Evolutionary conservation across 371 early-diverging fungal genomes (phyloP).

Genomic region (Coemansia sp.): DNA sequence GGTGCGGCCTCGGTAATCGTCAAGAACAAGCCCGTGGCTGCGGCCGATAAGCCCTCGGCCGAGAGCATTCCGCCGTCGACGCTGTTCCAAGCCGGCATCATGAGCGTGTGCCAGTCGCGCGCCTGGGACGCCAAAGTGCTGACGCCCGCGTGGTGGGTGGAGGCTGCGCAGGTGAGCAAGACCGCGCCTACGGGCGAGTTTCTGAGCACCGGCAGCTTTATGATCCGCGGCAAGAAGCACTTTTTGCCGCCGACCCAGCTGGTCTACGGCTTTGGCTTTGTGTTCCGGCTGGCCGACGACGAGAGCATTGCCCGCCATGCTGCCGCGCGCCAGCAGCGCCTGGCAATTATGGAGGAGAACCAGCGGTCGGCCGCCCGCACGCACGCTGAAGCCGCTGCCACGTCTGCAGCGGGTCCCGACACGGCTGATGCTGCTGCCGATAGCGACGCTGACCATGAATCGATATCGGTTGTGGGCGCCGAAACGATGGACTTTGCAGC

Average conservation of each 20-base stretch:
- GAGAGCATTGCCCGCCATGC: constrained; percentile 45
- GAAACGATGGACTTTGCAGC: constrained; percentile 46
- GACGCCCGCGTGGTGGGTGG: constrained; percentile 96
- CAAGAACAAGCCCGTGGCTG: constrained; percentile 64
- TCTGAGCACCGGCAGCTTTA: constrained; percentile 93
- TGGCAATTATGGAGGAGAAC: constrained; percentile 38
- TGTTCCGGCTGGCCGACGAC: constrained; percentile 88
- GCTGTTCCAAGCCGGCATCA: constrained; percentile 92
- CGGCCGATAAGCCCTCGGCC: constrained; percentile 42
- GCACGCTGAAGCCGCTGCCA: neutral
- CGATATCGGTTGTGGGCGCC: constrained; percentile 11
- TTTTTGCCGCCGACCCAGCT: constrained; percentile 93
- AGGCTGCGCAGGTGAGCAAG: constrained; percentile 91
- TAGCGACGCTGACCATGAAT: constrained; percentile 6
- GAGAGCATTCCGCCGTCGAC: constrained; percentile 85
- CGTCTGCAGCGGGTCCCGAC: constrained; percentile 6
- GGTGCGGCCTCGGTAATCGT: constrained; percentile 95
- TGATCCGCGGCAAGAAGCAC: constrained; percentile 98
- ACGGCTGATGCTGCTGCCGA: constrained; percentile 19
- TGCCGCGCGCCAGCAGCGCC: constrained; percentile 34
- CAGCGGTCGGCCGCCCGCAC: constrained; percentile 1
- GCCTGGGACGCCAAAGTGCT: constrained; percentile 99
- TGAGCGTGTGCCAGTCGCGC: constrained; percentile 94
- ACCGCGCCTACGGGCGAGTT: constrained; percentile 98
- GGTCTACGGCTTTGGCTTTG: constrained; percentile 95